Base-by-base conservation (phyloP, 2,329 filamentous ascomycete species). In the Apiospora aurea region DNA sequence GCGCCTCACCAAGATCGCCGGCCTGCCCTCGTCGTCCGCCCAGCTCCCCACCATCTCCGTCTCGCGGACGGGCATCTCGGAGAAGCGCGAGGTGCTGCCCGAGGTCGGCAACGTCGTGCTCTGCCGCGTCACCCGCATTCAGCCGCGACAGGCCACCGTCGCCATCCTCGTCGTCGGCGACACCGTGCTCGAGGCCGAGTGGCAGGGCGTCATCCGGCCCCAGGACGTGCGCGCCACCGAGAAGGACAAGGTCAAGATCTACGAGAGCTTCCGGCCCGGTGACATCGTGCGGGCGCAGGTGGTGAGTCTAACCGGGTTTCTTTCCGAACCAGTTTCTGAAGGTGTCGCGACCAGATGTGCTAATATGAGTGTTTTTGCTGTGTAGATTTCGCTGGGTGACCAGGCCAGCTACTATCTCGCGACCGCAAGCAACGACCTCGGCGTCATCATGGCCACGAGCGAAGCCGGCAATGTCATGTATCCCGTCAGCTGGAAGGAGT, bases 211-310 rank as follows among this genome's bases (percentile, higher is more conserved):
- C 74, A 95, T 97, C 73, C 89, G 95, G 24, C 90, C 92, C 74
- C 96, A 98, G 84, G 96, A 99, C 80, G 94, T 99, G 46, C 89
- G 96, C 71, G 94, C 95, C 3, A 97, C 96, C 24, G 96, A 99
- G 84, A 97, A 98, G 84, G 96, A 98, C 81, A 94, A 94, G 77
- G 94, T 98, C 61, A 94, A 93, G 81, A 93, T 98, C 74, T 92
- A 94, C 76, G 95, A 97, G 81, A 94, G 92, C 78, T 98, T 98
- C 80, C 89, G 95, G 75, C 95, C 97, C 0, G 96, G 96, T 0
- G 96, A 99, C 84, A 91, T 98, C 75, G 94, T 99, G 69, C 86
- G 94, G 69, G 96, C 94, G 5, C 89, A 92, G 71, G 95, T 99
- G 78, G 92, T 94, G 78, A 83, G 90, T 86, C 64, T 44, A 67